These are phyloP conservation scores for Colletotrichum aenigma DNA, from an alignment of 2,329 filamentous ascomycete genomes.

Conservation along the genomic window DNA sequence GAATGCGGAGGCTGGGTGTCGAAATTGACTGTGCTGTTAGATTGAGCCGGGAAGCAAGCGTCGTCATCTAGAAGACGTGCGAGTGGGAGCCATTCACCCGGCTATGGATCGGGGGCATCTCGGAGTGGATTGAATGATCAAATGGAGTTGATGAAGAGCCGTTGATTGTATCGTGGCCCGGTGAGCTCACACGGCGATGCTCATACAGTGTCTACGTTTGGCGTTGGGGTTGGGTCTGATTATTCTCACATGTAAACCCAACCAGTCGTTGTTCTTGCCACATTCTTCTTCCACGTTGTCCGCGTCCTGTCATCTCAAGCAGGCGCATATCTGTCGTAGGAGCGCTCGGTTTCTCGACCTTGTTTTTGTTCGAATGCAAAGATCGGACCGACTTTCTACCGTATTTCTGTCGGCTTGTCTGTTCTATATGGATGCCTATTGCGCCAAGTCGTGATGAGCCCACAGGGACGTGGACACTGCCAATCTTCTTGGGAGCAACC, in stretches of 20 bases:
- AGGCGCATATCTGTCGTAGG: accelerated
- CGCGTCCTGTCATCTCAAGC: background rate
- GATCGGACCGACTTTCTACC: background rate
- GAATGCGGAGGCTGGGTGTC: no score
- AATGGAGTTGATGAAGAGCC: accelerated
- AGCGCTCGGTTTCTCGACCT: background rate
- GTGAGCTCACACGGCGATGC: background rate
- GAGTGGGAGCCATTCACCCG: background rate
- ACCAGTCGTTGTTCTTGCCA: background rate
- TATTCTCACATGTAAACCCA: background rate
- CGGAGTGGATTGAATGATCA: background rate
- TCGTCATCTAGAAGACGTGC: background rate
- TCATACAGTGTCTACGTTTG: background rate
- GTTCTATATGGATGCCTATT: background rate
- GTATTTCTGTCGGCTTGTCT: background rate
- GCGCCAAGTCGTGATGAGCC: background rate
- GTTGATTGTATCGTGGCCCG: accelerated
- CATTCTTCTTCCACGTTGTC: background rate
- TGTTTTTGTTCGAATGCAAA: background rate
- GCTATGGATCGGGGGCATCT: background rate
- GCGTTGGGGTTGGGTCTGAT: background rate
- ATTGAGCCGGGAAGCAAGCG: background rate
- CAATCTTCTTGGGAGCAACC: accelerated
- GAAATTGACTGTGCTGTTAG: background rate
- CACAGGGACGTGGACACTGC: accelerated